Evolutionary conservation across 306 rosid genomes (phyloP), one percentile per base, ranked within the genome.

Genomic region (Casuarina cunninghamiana): DNA sequence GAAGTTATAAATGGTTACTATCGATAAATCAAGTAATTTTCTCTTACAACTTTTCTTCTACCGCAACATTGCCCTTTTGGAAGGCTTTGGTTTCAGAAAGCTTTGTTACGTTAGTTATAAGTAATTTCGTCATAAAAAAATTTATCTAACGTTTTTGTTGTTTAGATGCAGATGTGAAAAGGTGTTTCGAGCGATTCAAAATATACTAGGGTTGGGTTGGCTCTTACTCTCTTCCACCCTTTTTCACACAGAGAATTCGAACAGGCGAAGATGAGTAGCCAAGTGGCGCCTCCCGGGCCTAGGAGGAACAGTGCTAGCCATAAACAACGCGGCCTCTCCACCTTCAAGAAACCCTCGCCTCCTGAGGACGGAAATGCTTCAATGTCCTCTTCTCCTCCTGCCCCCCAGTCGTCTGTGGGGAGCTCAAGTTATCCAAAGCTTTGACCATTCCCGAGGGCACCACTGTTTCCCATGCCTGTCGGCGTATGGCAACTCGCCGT

Each of bases 401-500:
- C 81, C 9, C 35, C 73, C 1, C 80, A 46, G 17, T 71, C 88
- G 85, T 69, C 85, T 80, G 80, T 66, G 43, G 93, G 32, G 32
- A 95, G 91, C 75, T 92, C 95, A 89, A 92, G 74, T 72, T 92
- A 70, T 84, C 93, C 1, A 94, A 91, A 84, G 98, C 98, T 37
- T 95, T 92, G 35, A 94, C 98, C 7, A 94, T 94, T 78, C 91
- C 97, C 0, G 98, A 94, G 70, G 95, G 87, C 73, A 92, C 97
- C 3, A 88, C 93, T 13, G 93, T 92, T 50, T 94, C 90, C 11
- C 97, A 94, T 50, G 97, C 98, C 2, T 94, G 98, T 57, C 82
- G 97, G 26, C 71, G 97, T 15, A 94, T 94, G 98, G 90, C 98
- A n/a, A 91, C 97, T 71, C 93, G 98, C 38, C 98, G 97, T 15